A percentile compares a stretch with the other conserved stretches of the same genome.
These are phyloP conservation scores for Aspergillus floridensis DNA, from an alignment of 2,329 filamentous ascomycete species.

Conservation along the genomic window DNA sequence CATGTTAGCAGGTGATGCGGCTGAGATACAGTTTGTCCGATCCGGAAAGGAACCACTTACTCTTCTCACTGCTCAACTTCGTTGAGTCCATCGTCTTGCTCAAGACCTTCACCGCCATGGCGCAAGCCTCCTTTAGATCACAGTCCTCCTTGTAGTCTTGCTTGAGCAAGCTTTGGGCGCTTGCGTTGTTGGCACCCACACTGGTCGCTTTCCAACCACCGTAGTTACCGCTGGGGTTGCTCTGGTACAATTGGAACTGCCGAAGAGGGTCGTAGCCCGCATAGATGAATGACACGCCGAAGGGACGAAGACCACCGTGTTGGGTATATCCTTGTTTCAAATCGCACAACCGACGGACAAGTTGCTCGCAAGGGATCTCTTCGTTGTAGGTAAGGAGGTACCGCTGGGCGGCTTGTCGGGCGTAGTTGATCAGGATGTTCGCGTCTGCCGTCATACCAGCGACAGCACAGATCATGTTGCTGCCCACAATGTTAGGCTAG, in stretches of 20 bases:
- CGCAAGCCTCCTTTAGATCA: slow-evolving; percentile 91
- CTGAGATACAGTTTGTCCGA: not conserved
- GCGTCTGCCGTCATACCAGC: slow-evolving; percentile 99
- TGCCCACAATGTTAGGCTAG: slow-evolving; percentile 40
- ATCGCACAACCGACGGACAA: slow-evolving; percentile 93
- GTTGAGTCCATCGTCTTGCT: slow-evolving; percentile 99
- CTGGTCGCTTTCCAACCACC: slow-evolving; percentile 99
- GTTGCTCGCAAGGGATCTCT: slow-evolving; percentile 98
- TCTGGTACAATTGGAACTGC: slow-evolving; percentile 98
- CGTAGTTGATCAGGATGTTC: slow-evolving; percentile 99
- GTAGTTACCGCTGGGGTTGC: slow-evolving; percentile 98
- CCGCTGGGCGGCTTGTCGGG: slow-evolving; percentile 90
- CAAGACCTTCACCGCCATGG: slow-evolving; percentile 94
- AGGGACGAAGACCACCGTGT: slow-evolving; percentile 95
- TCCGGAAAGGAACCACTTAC: slow-evolving; percentile 55
- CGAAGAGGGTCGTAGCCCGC: slow-evolving; percentile 94
- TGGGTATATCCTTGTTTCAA: slow-evolving; percentile 99
- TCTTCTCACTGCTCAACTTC: slow-evolving; percentile 98
- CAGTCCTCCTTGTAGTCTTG: slow-evolving; percentile 99
- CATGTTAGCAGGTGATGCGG: slow-evolving; percentile 15
- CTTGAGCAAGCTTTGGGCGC: slow-evolving; percentile 93
- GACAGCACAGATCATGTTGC: slow-evolving; percentile 99
- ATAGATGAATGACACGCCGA: slow-evolving; percentile 99
- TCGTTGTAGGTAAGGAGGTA: slow-evolving; percentile 99
- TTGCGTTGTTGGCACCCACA: slow-evolving; percentile 96